These are phyloP conservation scores for Podospora appendiculata DNA, from an alignment of 495 filamentous ascomycete genomes.

Conservation along the genomic window DNA sequence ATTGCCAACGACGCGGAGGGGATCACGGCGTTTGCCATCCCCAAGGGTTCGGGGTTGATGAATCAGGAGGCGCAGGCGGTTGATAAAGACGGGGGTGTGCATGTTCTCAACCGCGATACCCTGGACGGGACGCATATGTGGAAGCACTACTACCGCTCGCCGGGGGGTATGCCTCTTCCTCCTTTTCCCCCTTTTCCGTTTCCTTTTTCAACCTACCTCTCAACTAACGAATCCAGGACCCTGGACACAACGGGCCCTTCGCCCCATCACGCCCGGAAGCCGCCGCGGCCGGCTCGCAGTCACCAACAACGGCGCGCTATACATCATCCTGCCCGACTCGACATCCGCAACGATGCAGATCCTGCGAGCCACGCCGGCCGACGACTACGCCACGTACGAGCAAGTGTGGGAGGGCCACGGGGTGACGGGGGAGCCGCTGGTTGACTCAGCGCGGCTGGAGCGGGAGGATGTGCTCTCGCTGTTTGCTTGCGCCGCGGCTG, in stretches of 20 bases:
- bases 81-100: slow-evolving; percentile 34
- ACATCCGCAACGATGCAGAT: slow-evolving; percentile 18
- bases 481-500: slow-evolving; percentile 18
- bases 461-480: slow-evolving; percentile 30
- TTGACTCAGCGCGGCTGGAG: slow-evolving; percentile 26
- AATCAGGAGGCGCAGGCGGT: slow-evolving; percentile 45
- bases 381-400: slow-evolving; percentile 20
- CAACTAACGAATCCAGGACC: slow-evolving; percentile 8
- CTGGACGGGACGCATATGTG: slow-evolving; percentile 24
- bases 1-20: slow-evolving; percentile 27
- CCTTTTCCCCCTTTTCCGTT: background rate
- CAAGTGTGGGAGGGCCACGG: slow-evolving; percentile 24
- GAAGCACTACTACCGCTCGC: slow-evolving; percentile 39
- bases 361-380: slow-evolving; percentile 19
- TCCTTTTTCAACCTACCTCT: background rate
- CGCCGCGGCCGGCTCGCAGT: slow-evolving; percentile 29
- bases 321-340: slow-evolving; percentile 28
- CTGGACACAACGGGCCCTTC: slow-evolving; percentile 23
- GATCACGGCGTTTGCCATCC: slow-evolving; percentile 31
- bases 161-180: slow-evolving; percentile 18
- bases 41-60: slow-evolving; percentile 31
- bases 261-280: slow-evolving; percentile 20
- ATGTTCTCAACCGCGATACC: slow-evolving; percentile 38
- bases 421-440: slow-evolving; percentile 29
- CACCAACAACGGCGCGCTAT: slow-evolving; percentile 24